These are phyloP conservation scores for Claviceps sp. DNA, from an alignment of 2,329 filamentous ascomycete genomes.

Conservation along the genomic window DNA sequence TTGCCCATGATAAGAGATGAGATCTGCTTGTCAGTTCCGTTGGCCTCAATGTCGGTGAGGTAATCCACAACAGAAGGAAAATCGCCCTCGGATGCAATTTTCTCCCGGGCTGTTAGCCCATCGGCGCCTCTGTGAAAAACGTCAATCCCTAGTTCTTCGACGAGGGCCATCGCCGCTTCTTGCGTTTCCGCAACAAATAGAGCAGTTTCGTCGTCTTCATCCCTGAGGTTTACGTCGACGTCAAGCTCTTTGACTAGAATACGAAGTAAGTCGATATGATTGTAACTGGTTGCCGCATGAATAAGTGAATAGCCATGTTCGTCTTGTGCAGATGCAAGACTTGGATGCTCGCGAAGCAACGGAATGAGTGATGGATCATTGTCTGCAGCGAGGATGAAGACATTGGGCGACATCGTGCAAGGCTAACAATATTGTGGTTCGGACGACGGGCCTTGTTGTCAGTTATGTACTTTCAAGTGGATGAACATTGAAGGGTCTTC, in stretches of 20 bases:
- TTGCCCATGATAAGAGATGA: conserved; percentile 14
- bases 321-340: conserved; percentile 71
- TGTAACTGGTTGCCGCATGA: conserved; percentile 88
- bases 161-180: conserved; percentile 62
- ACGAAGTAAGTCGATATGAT: conserved; percentile 68
- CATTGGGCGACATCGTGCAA: conserved; percentile 33
- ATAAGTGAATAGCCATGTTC: conserved; percentile 87
- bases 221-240: conserved; percentile 67
- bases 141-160: conserved; percentile 72
- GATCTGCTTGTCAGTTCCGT: conserved; percentile 16
- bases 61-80: conserved; percentile 65
- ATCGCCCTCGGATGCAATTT: conserved; percentile 65
- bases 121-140: conserved; percentile 53
- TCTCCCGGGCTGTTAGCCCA: conserved; percentile 68
- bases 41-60: conserved; percentile 29
- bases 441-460: neutral
- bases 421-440: neutral
- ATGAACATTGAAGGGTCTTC: no score
- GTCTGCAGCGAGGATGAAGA: conserved; percentile 69
- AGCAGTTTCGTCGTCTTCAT: conserved; percentile 90
- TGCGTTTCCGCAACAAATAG: conserved; percentile 81
- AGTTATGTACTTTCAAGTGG: neutral
- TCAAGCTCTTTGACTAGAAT: conserved; percentile 61
- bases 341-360: conserved; percentile 59
- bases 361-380: conserved; percentile 60